Percentiles rank a stretch among this genome's conserved stretches.
phyloP scores from a whole-genome alignment of 2,329 filamentous ascomycete species.

The Aspergillus sp. region DNA sequence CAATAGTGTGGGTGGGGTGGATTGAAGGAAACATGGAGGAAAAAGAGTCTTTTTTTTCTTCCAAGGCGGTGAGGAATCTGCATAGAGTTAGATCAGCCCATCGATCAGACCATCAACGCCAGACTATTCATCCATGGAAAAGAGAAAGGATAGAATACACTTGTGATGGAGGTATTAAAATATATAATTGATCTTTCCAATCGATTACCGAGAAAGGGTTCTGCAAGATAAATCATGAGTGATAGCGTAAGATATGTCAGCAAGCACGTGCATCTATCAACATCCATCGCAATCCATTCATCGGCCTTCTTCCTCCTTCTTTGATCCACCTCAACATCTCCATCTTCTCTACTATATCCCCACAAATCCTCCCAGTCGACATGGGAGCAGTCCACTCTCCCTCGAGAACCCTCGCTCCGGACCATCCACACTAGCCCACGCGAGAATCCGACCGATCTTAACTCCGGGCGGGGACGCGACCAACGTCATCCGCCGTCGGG shows the following conservation, averaged over 20 bases:
- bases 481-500: not conserved
- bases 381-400: not conserved
- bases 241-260: not conserved
- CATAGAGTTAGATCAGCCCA: conserved; percentile 15
- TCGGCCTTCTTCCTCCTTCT: not conserved
- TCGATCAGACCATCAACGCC: conserved; percentile 16
- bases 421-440: not conserved
- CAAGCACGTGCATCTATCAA: not conserved
- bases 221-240: too few relatives aligned
- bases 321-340: not conserved
- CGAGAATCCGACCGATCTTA: not conserved
- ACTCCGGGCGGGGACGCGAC: not conserved
- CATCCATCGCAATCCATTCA: not conserved
- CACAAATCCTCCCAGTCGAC: not conserved
- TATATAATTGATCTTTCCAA: too few relatives aligned
- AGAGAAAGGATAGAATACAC: too few relatives aligned
- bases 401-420: not conserved
- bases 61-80: conserved; percentile 18
- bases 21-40: not conserved
- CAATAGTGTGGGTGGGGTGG: not conserved
- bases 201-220: too few relatives aligned
- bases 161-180: too few relatives aligned
- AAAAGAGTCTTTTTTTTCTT: conserved; percentile 10
- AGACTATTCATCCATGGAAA: not conserved
- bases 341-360: not conserved